These are phyloP conservation scores for Penicillium sumatraense DNA, from an alignment of 2,329 filamentous ascomycete species.

Conservation along the genomic window DNA sequence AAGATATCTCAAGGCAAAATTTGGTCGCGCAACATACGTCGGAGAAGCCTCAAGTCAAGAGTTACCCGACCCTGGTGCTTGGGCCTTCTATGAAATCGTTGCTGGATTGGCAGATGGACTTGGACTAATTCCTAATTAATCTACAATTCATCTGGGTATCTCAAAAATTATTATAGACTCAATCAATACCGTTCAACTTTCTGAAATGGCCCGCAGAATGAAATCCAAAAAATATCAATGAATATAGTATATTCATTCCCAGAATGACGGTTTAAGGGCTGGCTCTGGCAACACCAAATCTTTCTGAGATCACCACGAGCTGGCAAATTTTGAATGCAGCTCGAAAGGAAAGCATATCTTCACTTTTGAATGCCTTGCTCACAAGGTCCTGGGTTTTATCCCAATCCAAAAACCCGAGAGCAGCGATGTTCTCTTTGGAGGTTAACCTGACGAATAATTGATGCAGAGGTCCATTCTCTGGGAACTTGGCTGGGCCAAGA, in stretches of 20 bases:
- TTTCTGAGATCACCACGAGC: constrained; percentile 51
- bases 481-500: constrained; percentile 51
- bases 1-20: constrained; percentile 11
- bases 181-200: too few species aligned
- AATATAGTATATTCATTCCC: background rate
- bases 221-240: background rate
- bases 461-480: constrained; percentile 50
- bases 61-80: constrained; percentile 13
- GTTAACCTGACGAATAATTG: constrained; percentile 31
- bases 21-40: constrained; percentile 13
- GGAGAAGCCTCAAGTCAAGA: constrained; percentile 11
- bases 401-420: constrained; percentile 50
- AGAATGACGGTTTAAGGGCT: background rate
- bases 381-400: constrained; percentile 39
- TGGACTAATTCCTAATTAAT: constrained; percentile 4
- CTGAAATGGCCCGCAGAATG: too few species aligned
- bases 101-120: constrained; percentile 12
- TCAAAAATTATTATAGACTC: background rate
- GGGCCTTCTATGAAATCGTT: constrained; percentile 15
- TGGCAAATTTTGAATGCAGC: constrained; percentile 44
- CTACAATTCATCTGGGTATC: background rate
- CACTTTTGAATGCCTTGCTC: constrained; percentile 45
- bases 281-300: constrained; percentile 43
- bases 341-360: constrained; percentile 41
- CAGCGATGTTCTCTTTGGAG: constrained; percentile 42